These are phyloP conservation scores for Chaetothyriales sp. DNA, from an alignment of 2,329 filamentous ascomycete genomes.

Conservation along the genomic window DNA sequence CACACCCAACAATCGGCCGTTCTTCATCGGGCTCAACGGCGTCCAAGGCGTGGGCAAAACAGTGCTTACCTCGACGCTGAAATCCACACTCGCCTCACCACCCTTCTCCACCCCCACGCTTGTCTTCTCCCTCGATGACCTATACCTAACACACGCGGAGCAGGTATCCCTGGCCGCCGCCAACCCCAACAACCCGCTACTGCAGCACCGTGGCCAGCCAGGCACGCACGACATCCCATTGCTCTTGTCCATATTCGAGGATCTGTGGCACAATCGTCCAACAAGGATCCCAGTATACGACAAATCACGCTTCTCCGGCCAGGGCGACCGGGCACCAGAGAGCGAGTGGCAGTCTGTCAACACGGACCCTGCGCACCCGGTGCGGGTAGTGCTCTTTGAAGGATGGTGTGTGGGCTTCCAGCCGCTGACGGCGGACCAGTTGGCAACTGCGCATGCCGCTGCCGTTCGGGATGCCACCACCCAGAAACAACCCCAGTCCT, in stretches of 20 bases:
- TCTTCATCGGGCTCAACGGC: slow-evolving; percentile 79
- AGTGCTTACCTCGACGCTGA: slow-evolving; percentile 58
- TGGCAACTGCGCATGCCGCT: slow-evolving; percentile 39
- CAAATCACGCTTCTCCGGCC: slow-evolving; percentile 61
- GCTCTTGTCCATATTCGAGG: slow-evolving; percentile 45
- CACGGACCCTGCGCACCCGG: slow-evolving; percentile 19
- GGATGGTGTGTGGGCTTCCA: slow-evolving; percentile 86
- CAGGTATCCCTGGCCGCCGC: slow-evolving; percentile 50
- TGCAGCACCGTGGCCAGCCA: slow-evolving; percentile 71
- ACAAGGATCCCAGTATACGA: slow-evolving; percentile 63
- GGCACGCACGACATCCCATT: slow-evolving; percentile 66
- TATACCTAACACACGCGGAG: slow-evolving; percentile 61
- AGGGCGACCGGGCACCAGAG: slow-evolving; percentile 57
- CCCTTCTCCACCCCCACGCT: slow-evolving; percentile 48
- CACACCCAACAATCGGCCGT: slow-evolving; percentile 39
- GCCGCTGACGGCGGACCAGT: slow-evolving; percentile 39
- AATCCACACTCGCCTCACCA: slow-evolving; percentile 41
- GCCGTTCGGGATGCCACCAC: slow-evolving; percentile 31
- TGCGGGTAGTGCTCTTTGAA: slow-evolving; percentile 63
- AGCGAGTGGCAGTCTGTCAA: slow-evolving; percentile 45
- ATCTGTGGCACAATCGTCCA: slow-evolving; percentile 36
- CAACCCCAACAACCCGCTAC: slow-evolving; percentile 56
- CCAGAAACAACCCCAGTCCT: slow-evolving; percentile 12
- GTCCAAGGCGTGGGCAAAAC: slow-evolving; percentile 89
- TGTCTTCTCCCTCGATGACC: slow-evolving; percentile 73